Conservation (phyloP, 306 rosid genomes). For the Sicyos baderoa region DNA sequence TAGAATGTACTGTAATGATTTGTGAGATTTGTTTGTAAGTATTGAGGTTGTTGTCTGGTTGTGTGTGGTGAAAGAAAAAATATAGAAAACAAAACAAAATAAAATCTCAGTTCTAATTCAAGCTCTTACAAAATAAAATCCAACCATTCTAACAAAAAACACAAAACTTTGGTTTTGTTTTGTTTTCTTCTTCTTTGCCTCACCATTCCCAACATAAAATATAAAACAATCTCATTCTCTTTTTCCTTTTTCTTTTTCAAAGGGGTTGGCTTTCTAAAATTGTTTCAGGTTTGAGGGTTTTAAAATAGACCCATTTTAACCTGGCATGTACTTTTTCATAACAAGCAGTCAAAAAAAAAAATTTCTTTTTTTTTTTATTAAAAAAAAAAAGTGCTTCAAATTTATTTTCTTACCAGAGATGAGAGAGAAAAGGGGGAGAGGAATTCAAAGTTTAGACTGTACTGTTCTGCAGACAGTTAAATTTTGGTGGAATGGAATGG, state of each 20-base stretch:
- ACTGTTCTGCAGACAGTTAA: conserved; percentile 15
- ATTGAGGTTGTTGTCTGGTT: conserved; percentile 70
- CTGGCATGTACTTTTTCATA: neutral
- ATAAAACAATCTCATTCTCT: conserved; percentile 15
- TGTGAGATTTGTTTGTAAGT: conserved; percentile 48
- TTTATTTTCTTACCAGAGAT: neutral
- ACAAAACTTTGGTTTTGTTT: conserved; percentile 20
- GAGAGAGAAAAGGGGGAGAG: conserved; percentile 2
- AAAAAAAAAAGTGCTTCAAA: neutral
- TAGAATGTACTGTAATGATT: conserved; percentile 39
- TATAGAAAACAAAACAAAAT: neutral
- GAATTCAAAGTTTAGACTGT: conserved; percentile 9
- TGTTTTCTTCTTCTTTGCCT: conserved; percentile 29
- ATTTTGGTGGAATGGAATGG: conserved; percentile 10
- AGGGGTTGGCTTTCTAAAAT: neutral
- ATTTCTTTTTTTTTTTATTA: too few relatives aligned
- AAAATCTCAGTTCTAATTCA: conserved; percentile 38
- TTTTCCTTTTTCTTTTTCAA: neutral
- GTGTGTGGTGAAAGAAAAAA: conserved; percentile 26
- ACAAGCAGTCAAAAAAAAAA: conserved; percentile 9
- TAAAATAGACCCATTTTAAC: conserved; percentile 8
- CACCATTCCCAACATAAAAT: conserved; percentile 46
- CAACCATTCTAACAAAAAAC: conserved; percentile 28
- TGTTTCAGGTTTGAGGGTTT: neutral
- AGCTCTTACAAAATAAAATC: conserved; percentile 55